Evolutionary conservation across 176 grass and related monocot species (phyloP).

Genomic region (Musa schizocarpa): DNA sequence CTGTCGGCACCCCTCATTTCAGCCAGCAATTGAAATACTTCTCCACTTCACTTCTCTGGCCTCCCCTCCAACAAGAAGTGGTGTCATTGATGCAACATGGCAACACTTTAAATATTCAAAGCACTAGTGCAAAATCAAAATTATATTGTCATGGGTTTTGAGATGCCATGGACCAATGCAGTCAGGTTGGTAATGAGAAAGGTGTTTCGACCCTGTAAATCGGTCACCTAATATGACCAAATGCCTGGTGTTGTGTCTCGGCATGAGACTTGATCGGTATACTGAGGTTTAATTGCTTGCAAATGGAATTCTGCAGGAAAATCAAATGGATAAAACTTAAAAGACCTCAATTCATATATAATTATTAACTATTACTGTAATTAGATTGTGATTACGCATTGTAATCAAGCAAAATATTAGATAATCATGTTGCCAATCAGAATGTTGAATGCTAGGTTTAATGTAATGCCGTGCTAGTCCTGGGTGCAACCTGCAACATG

Average conservation of each 20-base stretch:
- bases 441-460: not conserved
- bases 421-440: not conserved
- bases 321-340: not conserved
- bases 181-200: not conserved
- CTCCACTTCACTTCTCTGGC: too few species aligned
- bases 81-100: too few species aligned
- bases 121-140: too few species aligned
- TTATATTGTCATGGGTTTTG: not conserved
- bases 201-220: not conserved
- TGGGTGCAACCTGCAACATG: not conserved
- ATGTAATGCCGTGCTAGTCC: not conserved
- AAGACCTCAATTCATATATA: not conserved
- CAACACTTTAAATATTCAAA: too few species aligned
- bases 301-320: not conserved
- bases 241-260: too few species aligned
- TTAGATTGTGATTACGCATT: not conserved
- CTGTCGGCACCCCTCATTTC: too few species aligned
- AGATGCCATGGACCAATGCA: not conserved
- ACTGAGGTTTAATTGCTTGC: not conserved
- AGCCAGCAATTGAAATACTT: too few species aligned
- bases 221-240: not conserved
- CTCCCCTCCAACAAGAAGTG: too few species aligned
- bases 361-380: not conserved
- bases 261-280: too few species aligned
- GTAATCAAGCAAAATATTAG: not conserved